Evolutionary conservation across 306 rosid genomes (phyloP).

Genomic region (Begonia peltatifolia): DNA sequence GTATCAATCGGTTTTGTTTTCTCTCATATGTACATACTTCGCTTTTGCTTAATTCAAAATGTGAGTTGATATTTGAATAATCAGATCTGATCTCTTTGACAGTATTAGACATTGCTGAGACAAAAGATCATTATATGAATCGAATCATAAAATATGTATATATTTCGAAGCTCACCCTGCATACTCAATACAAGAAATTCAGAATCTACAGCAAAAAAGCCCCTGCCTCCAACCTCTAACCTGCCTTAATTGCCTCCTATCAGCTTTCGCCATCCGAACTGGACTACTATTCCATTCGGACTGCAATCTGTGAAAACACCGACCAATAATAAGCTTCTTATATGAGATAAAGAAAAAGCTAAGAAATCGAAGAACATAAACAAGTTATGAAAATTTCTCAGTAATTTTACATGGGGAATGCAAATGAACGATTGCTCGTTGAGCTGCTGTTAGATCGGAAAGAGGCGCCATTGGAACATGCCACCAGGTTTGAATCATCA

Average conservation of each 20-base stretch:
- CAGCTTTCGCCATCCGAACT: slow-evolving; percentile 73
- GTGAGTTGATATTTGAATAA: background rate
- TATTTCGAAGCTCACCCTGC: background rate
- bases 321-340: background rate
- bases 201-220: slow-evolving; percentile 85
- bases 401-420: slow-evolving; percentile 54
- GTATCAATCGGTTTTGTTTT: background rate
- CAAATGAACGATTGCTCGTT: slow-evolving; percentile 87
- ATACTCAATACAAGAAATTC: background rate
- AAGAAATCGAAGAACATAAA: slow-evolving; percentile 2
- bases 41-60: background rate
- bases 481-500: slow-evolving; percentile 46
- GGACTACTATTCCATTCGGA: slow-evolving; percentile 87
- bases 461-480: slow-evolving; percentile 77
- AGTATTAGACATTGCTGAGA: background rate
- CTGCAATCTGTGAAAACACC: slow-evolving; percentile 42
- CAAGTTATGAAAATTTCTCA: no score
- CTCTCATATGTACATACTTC: background rate
- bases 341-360: background rate
- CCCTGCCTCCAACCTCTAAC: slow-evolving; percentile 49
- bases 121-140: background rate
- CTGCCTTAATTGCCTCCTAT: slow-evolving; percentile 33
- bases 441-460: slow-evolving; percentile 92
- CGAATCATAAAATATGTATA: background rate
- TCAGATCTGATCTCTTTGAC: background rate